Evolutionary conservation across 345 rosid species (phyloP).

Genomic region (Brassica cretica): DNA sequence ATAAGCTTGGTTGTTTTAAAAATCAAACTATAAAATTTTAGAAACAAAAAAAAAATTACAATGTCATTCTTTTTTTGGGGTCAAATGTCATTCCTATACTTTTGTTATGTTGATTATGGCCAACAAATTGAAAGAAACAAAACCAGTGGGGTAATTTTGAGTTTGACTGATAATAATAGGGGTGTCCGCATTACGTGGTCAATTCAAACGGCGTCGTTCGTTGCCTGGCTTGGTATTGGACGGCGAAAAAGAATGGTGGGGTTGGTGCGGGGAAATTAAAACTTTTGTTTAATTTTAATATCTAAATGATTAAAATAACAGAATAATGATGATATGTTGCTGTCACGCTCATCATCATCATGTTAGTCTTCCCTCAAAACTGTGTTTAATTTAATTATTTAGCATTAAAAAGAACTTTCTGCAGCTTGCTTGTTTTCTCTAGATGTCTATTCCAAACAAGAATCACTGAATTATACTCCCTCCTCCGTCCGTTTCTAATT

Average conservation of each 20-base stretch:
- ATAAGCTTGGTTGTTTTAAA: too few species aligned
- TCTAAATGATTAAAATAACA: constrained; percentile 35
- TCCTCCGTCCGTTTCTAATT: too few species aligned
- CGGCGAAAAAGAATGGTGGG: background rate
- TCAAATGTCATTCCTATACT: too few species aligned
- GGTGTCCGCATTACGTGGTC: constrained; percentile 1
- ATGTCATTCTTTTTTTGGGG: too few species aligned
- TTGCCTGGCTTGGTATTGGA: constrained; percentile 33
- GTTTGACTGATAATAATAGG: background rate
- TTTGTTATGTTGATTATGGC: too few species aligned
- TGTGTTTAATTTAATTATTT: background rate
- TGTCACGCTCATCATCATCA: constrained; percentile 63
- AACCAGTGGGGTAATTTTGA: constrained; percentile 21
- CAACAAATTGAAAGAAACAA: background rate
- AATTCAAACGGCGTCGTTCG: constrained; percentile 34
- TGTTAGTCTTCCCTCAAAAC: constrained; percentile 24
- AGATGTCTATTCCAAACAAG: too few species aligned
- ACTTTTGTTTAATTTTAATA: constrained; percentile 9
- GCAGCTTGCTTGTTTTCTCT: too few species aligned
- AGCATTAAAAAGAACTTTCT: too few species aligned
- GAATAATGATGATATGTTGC: constrained; percentile 60
- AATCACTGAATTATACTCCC: too few species aligned
- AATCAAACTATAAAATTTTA: too few species aligned
- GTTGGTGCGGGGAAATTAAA: constrained; percentile 26
- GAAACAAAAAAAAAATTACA: too few species aligned